Evolutionary conservation across 306 rosid species (phyloP).

Genomic region (Begonia fuchsioides): DNA sequence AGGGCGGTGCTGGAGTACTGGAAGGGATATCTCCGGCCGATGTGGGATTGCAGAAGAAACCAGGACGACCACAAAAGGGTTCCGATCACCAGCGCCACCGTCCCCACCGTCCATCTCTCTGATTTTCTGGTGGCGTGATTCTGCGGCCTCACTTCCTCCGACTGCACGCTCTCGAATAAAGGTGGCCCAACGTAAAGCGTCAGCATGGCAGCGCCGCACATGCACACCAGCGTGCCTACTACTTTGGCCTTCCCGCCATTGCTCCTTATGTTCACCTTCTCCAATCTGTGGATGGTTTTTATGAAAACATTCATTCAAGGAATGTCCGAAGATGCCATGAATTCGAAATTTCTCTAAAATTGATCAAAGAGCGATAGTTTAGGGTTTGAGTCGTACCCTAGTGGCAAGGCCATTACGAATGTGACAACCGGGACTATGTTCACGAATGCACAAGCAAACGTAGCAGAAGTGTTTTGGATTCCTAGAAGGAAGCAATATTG

Average conservation of each 20-base stretch:
- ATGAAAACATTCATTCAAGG: no score
- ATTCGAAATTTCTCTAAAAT: no score
- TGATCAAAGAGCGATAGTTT: not conserved
- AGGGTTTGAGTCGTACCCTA: slow-evolving; percentile 34
- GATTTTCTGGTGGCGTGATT: slow-evolving; percentile 9
- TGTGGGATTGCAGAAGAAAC: slow-evolving; percentile 60
- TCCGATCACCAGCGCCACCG: slow-evolving; percentile 49
- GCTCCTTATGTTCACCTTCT: slow-evolving; percentile 54
- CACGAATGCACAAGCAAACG: slow-evolving; percentile 73
- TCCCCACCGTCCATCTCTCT: slow-evolving; percentile 53
- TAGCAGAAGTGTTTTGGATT: slow-evolving; percentile 77
- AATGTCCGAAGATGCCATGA: no score
- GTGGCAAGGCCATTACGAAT: slow-evolving; percentile 67
- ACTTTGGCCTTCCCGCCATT: slow-evolving; percentile 68
- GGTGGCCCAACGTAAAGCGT: slow-evolving; percentile 57
- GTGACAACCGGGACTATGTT: slow-evolving; percentile 74
- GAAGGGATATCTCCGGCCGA: slow-evolving; percentile 64
- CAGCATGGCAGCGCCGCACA: slow-evolving; percentile 45
- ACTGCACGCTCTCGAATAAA: slow-evolving; percentile 21
- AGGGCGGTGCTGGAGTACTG: slow-evolving; percentile 79
- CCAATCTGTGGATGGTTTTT: slow-evolving; percentile 26
- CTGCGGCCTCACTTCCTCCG: slow-evolving; percentile 5
- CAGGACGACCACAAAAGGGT: slow-evolving; percentile 71
- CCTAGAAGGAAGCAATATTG: slow-evolving; percentile 82
- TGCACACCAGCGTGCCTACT: slow-evolving; percentile 53